Base-by-base conservation (phyloP, 345 rosid genomes). In the Schrenkiella parvula region DNA sequence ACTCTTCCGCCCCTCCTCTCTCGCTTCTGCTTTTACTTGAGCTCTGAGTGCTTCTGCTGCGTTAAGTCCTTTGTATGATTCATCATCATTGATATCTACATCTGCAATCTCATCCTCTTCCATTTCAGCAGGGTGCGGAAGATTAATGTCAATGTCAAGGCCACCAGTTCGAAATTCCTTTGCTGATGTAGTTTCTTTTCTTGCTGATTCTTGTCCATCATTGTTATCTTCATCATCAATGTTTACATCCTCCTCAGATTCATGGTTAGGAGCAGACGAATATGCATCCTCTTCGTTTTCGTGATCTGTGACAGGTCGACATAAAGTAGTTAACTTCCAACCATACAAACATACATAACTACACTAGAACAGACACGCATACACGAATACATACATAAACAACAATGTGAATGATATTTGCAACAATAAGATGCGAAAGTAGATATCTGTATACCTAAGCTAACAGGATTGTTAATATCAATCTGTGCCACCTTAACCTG, bases 31-130 rank as follows among this genome's bases (percentile, higher is more conserved):
- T 66, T 82, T 84, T 35, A 89, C 87, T 77, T 89, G 96, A 29
- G 92, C 95, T 79, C 86, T 79, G 41, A 88, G 95, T 39, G 92
- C 95, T 74, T 89, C 96, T 22, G 98, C 98, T 10, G 98, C 98
- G 59, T 86, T 86, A 29, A 73, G 82, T 53, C 91, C 90, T 44
- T 83, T 82, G 14, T 79, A 64, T 3, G 71, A 78, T 21, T 86
- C 96, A 6, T 83, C 89, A 15, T 86, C 95, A 50, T 84, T 83
- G 19, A 79, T 80, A 56, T 91, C 39, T 9, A 92, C 92, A 76
- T 86, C 91, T 18, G 95, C 92, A 71, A 88, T 89, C 84, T 89
- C 97, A 71, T 84, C 91, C 9, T 82, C 96, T 1, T 82, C 96
- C 11, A 79, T 62, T 47, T 85, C 82, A 48, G 32, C 66, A 39